Evolutionary conservation across 495 filamentous ascomycete species (phyloP), one percentile per base, ranked within the genome.

Genomic region (Penicillium cosmopolitanum): DNA sequence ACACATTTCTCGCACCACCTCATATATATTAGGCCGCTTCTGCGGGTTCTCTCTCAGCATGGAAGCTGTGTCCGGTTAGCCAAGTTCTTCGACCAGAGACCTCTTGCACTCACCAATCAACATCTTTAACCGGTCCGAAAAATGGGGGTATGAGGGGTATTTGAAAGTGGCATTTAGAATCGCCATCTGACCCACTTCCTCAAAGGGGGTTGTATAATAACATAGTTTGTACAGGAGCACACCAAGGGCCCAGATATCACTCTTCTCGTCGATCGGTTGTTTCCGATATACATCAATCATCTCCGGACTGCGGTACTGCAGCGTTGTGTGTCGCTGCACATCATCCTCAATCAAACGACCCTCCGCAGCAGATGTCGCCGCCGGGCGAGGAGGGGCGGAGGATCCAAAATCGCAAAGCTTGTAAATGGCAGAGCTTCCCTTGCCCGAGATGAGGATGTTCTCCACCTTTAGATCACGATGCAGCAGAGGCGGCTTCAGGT

Each of bases 331-430:
- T 64, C 90, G 89, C 76, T 98, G 96, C 35, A 98, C 89, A 75
- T 98, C 95, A 62, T 98, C 95, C 74, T 98, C 95, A 63, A 97
- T 91, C 63, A 96, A 68, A 53, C 92, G 83, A 58, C 93, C 96
- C 73, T 98, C 95, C 10, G 85, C 86, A 4, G 89, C 87, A 9
- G 90, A 92, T 16, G 85, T 92, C 11, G 95, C 91, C 1, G 95
- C 92, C 11, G 92, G 87, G 56, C 88, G 84, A 33, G 95, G 92
- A 42, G 88, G 79, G 19, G 95, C 93, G 11, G 94, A 84, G 18
- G 93, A 97, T 33, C 95, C 95, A 84, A 98, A 98, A 78, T 98
- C 95, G 77, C 95, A 98, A 21, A 98, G 82, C 78, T 98, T 97
- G 77, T 97, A 98, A 59, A 84, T 80, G 51, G 82, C 81, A 38